Percentiles rank a stretch among this genome's conserved stretches.
These are phyloP conservation scores for Apophysomyces variabilis DNA, from an alignment of 371 early-diverging fungal species.

Conservation along the genomic window DNA sequence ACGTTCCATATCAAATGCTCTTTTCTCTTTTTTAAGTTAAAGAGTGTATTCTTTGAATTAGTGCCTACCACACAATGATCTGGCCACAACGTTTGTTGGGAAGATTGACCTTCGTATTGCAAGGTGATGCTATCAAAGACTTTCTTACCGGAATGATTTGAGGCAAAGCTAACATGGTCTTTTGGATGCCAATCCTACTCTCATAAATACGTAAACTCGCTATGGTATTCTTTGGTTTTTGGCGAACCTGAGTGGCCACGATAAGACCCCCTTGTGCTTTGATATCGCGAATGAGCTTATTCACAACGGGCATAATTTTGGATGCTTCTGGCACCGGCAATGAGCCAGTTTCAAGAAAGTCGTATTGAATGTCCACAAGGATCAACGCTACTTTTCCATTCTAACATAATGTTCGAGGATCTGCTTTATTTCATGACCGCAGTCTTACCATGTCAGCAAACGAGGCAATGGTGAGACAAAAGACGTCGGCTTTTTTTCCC, in stretches of 20 bases:
- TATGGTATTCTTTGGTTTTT: background rate
- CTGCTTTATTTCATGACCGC: constrained; percentile 1
- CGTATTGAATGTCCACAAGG: constrained; percentile 51
- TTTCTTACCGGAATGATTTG: constrained; percentile 31
- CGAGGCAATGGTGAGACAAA: constrained; percentile 12
- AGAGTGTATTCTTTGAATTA: background rate
- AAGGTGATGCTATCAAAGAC: constrained; percentile 35
- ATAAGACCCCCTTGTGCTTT: constrained; percentile 29
- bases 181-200: constrained; percentile 51
- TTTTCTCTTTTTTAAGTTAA: background rate
- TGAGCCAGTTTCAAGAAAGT: constrained; percentile 48
- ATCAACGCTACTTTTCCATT: constrained; percentile 35
- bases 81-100: constrained; percentile 44
- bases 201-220: background rate
- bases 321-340: constrained; percentile 39
- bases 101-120: constrained; percentile 29
- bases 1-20: background rate
- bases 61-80: constrained; percentile 50
- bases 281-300: constrained; percentile 27
- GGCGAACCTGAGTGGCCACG: constrained; percentile 41
- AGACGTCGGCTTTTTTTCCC: background rate
- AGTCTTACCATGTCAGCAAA: constrained; percentile 9
- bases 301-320: constrained; percentile 32
- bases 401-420: background rate
- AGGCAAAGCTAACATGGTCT: constrained; percentile 49